phyloP scores from a whole-genome alignment of 495 filamentous ascomycete species.

The Venustampulla echinocandica region DNA sequence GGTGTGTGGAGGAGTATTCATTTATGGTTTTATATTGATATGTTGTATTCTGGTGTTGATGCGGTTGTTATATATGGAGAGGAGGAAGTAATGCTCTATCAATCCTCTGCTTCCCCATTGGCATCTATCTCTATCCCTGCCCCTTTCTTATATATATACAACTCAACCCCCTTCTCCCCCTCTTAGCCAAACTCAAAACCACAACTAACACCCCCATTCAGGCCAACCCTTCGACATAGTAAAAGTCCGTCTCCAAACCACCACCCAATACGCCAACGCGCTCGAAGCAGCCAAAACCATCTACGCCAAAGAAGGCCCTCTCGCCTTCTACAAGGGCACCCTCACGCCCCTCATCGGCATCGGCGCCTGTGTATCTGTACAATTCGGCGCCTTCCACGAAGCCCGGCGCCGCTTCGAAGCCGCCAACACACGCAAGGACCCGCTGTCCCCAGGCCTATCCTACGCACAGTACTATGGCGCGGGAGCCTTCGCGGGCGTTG shows the following conservation, averaged over 20 bases:
- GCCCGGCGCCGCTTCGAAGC: slow-evolving; percentile 79
- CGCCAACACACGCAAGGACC: slow-evolving; percentile 46
- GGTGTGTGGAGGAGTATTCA: too few relatives aligned
- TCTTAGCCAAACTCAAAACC: too few relatives aligned
- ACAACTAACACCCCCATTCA: too few relatives aligned
- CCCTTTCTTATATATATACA: too few relatives aligned
- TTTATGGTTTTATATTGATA: background rate
- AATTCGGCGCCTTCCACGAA: slow-evolving; percentile 95
- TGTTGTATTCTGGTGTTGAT: too few relatives aligned
- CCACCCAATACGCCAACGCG: slow-evolving; percentile 67
- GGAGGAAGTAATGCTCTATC: too few relatives aligned
- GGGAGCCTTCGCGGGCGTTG: slow-evolving; percentile 85
- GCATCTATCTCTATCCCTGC: too few relatives aligned
- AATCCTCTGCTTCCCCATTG: too few relatives aligned
- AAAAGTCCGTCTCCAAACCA: slow-evolving; percentile 94
- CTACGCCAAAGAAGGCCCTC: slow-evolving; percentile 75
- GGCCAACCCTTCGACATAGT: slow-evolving; percentile 98
- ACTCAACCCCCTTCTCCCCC: too few relatives aligned
- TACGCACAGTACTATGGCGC: slow-evolving; percentile 85
- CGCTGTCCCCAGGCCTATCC: slow-evolving; percentile 41
- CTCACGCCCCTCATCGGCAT: slow-evolving; percentile 94
- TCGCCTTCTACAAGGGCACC: slow-evolving; percentile 97
- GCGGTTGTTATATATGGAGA: too few relatives aligned
- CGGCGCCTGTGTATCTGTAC: slow-evolving; percentile 92
- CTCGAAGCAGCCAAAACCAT: slow-evolving; percentile 74